Evolutionary conservation across 371 early-diverging fungal genomes (phyloP).

Genomic region (Mucor velutinosus): DNA sequence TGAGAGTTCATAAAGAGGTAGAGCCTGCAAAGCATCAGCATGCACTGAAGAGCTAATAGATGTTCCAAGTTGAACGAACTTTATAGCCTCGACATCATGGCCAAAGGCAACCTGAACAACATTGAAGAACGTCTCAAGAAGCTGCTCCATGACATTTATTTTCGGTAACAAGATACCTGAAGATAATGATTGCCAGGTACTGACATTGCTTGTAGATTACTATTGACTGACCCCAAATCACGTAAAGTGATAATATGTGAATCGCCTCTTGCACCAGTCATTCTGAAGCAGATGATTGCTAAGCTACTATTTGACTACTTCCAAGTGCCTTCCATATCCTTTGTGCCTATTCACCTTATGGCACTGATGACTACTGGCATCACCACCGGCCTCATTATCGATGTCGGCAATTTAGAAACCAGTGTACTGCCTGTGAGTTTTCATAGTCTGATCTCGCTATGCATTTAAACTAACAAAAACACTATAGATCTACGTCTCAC

Average conservation of each 20-base stretch:
- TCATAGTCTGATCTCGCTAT: background rate
- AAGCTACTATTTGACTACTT: conserved; percentile 77
- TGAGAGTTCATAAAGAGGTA: conserved; percentile 48
- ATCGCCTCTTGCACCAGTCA: conserved; percentile 72
- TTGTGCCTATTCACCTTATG: conserved; percentile 75
- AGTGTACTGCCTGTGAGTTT: conserved; percentile 76
- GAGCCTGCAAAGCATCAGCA: background rate
- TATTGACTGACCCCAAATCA: conserved; percentile 84
- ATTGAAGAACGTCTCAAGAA: conserved; percentile 46
- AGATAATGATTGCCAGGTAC: background rate
- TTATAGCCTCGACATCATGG: conserved; percentile 57
- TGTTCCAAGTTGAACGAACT: conserved; percentile 40
- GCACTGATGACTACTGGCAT: conserved; percentile 81
- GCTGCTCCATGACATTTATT: conserved; percentile 49
- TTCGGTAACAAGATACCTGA: conserved; percentile 28
- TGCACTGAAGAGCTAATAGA: background rate
- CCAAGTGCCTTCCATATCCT: conserved; percentile 83
- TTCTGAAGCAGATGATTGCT: conserved; percentile 74
- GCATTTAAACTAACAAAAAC: background rate
- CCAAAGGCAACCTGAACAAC: conserved; percentile 33
- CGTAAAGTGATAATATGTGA: conserved; percentile 89
- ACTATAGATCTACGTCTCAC: conserved; percentile 75
- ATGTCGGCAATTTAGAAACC: conserved; percentile 80
- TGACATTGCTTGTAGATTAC: conserved; percentile 38
- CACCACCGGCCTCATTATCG: conserved; percentile 81